Base-by-base conservation (phyloP, 2,329 filamentous ascomycete species). In the Penicillium sp. region DNA sequence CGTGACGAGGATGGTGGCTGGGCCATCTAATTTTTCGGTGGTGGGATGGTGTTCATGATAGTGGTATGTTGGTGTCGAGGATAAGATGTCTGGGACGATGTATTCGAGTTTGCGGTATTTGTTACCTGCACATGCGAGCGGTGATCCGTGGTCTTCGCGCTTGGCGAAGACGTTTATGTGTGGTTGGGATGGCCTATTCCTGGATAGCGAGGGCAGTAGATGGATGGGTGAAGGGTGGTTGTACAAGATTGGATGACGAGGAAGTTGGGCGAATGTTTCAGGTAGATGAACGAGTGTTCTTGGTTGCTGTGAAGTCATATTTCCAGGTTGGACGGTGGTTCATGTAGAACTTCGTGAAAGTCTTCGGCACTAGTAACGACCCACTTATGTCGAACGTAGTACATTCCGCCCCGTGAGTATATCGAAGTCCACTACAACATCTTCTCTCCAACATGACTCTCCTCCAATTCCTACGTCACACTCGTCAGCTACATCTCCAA, bases 31-130 rank as follows among this genome's bases (percentile, higher is more conserved):
- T 8, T 51, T 44, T 16, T 24, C 29, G 4, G 31, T 22, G n/a
- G 26, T 44, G 36, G 44, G 49, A 24, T 52, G 50, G 31, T 42
- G 40, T 41, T 60, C 52, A 35, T 60, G 51, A 29, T 45, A 45
- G n/a, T 52, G 47, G 18, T 54, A 36, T 20, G 29, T 40, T 20
- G 56, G 56, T 9, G 13, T 34, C 9, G 38, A n/a, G 35, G 55
- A 53, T 16, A 65, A 55, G 13, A 68, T 65, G 34, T 68, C 64
- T 0, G 65, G 65, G 4, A 67, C 50, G 32, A 68, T 62, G 49
- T 68, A 68, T 52, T 68, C 65, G 26, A 68, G 56, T 50, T 68
- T 68, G 44, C 65, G 63, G 54, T 68, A 68, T 56, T 68, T 68
- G 55, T 68, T 68, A 11, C 65, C 65, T 23, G 64, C 49, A 44